Base-by-base conservation (phyloP, 1,284 basidiomycete genomes). In the Cryptococcus deneoformans region DNA sequence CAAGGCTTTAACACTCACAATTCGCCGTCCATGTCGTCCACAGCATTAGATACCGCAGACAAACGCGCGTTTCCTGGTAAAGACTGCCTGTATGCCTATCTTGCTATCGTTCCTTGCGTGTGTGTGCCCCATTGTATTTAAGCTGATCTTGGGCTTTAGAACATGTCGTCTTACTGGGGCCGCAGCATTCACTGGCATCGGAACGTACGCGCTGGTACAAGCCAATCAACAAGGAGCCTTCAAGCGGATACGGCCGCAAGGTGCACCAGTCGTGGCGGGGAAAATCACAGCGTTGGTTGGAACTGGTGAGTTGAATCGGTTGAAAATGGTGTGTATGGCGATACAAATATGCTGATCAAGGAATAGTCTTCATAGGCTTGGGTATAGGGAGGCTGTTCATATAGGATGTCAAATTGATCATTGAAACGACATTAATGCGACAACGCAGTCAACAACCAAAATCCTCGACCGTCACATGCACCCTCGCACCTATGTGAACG, bases 121-220 rank as follows among this genome's bases (percentile, higher is more conserved):
- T 29, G 29, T 29, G 29, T 29, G 29, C 16, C 40, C 36, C 35
- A 36, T 3, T 20, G n/a, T 29, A 12, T 3, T 39, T 24, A 14
- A 5, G 6, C 54, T 24, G 55, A 58, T 1, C 56, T 6, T 29
- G 7, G 5, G 11, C 10, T 46, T n/a, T 58, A 76, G 73, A 6
- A 55, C 73, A 48, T 77, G 76, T 63, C 70, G 72, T 38, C 49
- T 77, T 12, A 70, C 69, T 0, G 75, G 73, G 7, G 66, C 70
- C 20, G 66, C 65, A 16, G 64, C 72, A 0, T 76, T 76, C 50
- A 61, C 68, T 0, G 76, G 75, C 6, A 39, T 76, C 10, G 76
- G 76, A n/a, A 44, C 56, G 8, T 77, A 77, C 59, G 72, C 75
- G 12, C 59, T 77, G 12, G 63, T 68, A 50, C 62, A 71, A 53